Percentiles rank a stretch among this genome's conserved stretches.
Conservation (phyloP, 2,329 filamentous ascomycete species). For the Exserohilum rostratum region DNA sequence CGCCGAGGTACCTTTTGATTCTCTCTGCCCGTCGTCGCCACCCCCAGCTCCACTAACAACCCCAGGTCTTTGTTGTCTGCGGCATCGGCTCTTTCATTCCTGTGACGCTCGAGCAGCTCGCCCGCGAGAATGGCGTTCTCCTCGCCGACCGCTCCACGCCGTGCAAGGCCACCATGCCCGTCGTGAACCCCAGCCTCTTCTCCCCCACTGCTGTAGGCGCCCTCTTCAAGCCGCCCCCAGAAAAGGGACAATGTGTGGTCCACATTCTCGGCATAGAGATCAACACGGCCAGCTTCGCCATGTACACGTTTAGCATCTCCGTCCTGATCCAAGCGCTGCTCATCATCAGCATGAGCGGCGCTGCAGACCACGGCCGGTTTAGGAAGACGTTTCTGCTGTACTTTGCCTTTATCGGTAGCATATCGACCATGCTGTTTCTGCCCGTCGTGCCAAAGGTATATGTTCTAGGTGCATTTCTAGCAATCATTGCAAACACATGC, state of each 20-base stretch:
- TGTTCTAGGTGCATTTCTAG: constrained; percentile 79
- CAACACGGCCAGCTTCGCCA: constrained; percentile 95
- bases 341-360: constrained; percentile 95
- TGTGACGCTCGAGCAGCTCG: constrained; percentile 91
- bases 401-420: constrained; percentile 84
- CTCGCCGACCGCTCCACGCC: constrained; percentile 76
- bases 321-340: constrained; percentile 87
- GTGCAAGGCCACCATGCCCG: constrained; percentile 70
- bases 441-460: constrained; percentile 77
- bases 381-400: constrained; percentile 83
- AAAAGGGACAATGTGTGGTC: constrained; percentile 74
- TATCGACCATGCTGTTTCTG: constrained; percentile 87
- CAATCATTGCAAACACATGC: constrained; percentile 89
- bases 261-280: constrained; percentile 81
- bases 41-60: constrained; percentile 6
- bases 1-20: constrained; percentile 64
- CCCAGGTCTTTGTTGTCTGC: constrained; percentile 84
- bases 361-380: constrained; percentile 88
- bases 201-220: constrained; percentile 22
- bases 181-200: constrained; percentile 39
- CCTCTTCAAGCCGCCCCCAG: constrained; percentile 31
- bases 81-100: constrained; percentile 87
- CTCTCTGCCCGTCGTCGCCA: background rate
- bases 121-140: constrained; percentile 88
- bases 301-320: constrained; percentile 96